These are phyloP conservation scores for Starmerella bombi DNA, from an alignment of 805 yeast species.

Conservation along the genomic window DNA sequence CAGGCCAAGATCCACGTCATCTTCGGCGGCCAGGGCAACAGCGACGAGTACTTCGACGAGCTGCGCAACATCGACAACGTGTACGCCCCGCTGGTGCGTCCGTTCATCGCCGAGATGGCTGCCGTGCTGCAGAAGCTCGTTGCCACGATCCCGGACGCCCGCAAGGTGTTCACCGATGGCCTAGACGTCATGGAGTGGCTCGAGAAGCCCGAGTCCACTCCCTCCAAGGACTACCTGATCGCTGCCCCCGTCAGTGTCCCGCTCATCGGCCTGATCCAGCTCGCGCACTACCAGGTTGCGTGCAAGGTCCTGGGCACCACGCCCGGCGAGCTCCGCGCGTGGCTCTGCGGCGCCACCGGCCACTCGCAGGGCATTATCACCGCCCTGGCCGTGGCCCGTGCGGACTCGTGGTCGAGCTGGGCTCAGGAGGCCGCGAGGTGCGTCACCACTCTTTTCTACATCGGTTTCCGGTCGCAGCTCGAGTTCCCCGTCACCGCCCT, in stretches of 20 bases:
- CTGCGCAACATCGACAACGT: constrained; percentile 68
- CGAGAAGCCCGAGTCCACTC: constrained; percentile 69
- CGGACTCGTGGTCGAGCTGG: constrained; percentile 77
- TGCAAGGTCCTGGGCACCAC: constrained; percentile 70
- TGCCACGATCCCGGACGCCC: constrained; percentile 58
- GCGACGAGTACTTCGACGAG: constrained; percentile 95
- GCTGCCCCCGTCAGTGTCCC: constrained; percentile 94
- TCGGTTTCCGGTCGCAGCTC: constrained; percentile 83
- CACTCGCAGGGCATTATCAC: constrained; percentile 56
- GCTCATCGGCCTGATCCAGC: constrained; percentile 89
- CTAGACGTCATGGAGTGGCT: constrained; percentile 83
- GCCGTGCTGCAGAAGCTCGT: constrained; percentile 54
- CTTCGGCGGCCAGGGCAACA: constrained; percentile 98
- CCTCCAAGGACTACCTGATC: constrained; percentile 75
- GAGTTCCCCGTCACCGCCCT: constrained; percentile 86
- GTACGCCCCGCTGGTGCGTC: constrained; percentile 62
- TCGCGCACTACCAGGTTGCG: constrained; percentile 83
- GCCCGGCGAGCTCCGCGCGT: constrained; percentile 73
- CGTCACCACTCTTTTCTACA: constrained; percentile 72
- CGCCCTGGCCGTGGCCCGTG: constrained; percentile 75
- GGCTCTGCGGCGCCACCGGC: constrained; percentile 37
- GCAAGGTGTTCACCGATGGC: constrained; percentile 87
- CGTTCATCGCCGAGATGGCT: constrained; percentile 59
- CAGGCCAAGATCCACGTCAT: constrained; percentile 63
- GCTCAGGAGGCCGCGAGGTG: constrained; percentile 60